Evolutionary conservation across 768 basidiomycete species (phyloP).

Genomic region (Calocybe indica): DNA sequence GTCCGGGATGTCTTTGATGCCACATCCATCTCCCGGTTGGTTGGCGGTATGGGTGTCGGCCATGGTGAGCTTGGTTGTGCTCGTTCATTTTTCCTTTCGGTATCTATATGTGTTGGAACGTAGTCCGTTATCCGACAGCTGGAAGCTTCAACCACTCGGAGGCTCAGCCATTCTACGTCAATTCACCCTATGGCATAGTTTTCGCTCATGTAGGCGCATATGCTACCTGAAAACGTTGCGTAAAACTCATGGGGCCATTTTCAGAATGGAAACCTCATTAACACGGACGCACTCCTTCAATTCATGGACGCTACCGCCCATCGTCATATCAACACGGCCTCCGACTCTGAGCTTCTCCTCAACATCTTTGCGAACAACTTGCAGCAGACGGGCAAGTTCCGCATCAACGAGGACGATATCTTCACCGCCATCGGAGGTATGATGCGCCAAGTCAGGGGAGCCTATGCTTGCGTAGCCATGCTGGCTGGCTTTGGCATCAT

Average conservation of each 20-base stretch:
- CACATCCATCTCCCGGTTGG: constrained; percentile 64
- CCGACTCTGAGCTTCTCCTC: constrained; percentile 94
- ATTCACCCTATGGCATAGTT: constrained; percentile 99
- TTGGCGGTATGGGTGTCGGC: constrained; percentile 96
- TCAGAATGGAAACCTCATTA: constrained; percentile 98
- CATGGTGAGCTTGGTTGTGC: constrained; percentile 58
- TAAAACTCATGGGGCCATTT: background rate
- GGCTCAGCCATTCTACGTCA: constrained; percentile 99
- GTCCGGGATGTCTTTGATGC: constrained; percentile 94
- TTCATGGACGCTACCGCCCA: constrained; percentile 96
- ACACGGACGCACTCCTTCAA: constrained; percentile 79
- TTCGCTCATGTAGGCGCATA: constrained; percentile 79
- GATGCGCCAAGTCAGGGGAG: constrained; percentile 85
- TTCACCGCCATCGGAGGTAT: constrained; percentile 89
- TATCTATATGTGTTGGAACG: constrained; percentile 4
- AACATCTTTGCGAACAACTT: constrained; percentile 98
- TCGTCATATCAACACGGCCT: constrained; percentile 97
- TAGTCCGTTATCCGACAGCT: constrained; percentile 97
- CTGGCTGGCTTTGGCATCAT: constrained; percentile 98
- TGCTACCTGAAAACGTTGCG: background rate
- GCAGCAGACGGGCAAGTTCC: constrained; percentile 97
- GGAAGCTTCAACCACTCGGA: constrained; percentile 96
- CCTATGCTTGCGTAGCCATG: constrained; percentile 98
- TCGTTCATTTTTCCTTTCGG: constrained; percentile 1
- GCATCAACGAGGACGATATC: constrained; percentile 99